These are phyloP conservation scores for Albifimbria verrucaria DNA, from an alignment of 2,329 filamentous ascomycete species.

Conservation along the genomic window DNA sequence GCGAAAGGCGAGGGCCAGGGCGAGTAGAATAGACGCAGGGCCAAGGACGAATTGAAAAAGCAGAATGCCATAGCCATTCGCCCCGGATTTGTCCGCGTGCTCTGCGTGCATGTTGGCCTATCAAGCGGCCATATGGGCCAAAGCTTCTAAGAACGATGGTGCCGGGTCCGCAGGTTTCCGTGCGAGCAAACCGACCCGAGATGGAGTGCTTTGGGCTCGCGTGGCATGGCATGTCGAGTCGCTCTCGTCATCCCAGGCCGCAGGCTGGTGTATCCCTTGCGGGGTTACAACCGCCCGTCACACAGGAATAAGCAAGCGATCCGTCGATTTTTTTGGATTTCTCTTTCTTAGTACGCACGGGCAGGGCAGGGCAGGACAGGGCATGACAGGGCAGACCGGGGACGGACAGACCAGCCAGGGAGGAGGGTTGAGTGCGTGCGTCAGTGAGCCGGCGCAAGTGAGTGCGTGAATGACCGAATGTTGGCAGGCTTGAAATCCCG, in stretches of 20 bases:
- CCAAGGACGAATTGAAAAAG: conserved; percentile 1
- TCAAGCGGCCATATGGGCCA: neutral
- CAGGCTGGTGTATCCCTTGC: conserved; percentile 5
- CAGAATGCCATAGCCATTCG: neutral
- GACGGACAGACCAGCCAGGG: neutral
- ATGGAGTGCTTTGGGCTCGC: too few relatives aligned
- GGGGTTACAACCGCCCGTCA: conserved; percentile 12
- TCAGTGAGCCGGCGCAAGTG: too few relatives aligned
- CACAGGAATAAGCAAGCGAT: conserved; percentile 8
- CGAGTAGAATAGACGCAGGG: neutral
- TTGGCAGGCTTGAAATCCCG: too few relatives aligned
- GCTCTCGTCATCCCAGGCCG: neutral
- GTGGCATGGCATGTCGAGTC: neutral
- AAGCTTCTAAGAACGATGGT: neutral
- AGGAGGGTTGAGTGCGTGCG: too few relatives aligned
- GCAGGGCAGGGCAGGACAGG: neutral
- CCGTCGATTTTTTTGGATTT: neutral
- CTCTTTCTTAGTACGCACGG: neutral
- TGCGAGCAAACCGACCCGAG: too few relatives aligned
- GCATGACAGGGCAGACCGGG: conserved; percentile 6
- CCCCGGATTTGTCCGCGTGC: neutral
- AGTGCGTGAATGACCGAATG: too few relatives aligned
- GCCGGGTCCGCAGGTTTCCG: neutral
- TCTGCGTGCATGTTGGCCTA: neutral
- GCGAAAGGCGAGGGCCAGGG: neutral